A percentile compares a stretch with the other conserved stretches of the same genome.
phyloP scores from a whole-genome alignment of 2,329 filamentous ascomycete species.

The Stagonosporopsis vannaccii region DNA sequence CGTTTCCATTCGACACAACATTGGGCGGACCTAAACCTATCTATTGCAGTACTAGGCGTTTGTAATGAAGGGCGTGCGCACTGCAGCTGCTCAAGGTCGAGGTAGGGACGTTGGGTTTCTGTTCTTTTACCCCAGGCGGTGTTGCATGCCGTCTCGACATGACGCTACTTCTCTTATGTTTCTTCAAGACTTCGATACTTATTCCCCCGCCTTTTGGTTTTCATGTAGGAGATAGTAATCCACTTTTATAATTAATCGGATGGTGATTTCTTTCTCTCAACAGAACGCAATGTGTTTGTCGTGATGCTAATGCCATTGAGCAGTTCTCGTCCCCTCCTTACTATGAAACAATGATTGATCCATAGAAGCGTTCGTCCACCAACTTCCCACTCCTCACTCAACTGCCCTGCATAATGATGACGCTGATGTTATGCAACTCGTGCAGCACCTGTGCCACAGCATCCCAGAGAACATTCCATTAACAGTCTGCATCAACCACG shows the following conservation, averaged over 20 bases:
- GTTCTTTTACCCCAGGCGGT: conserved; percentile 42
- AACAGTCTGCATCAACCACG: neutral
- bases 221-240: conserved; percentile 52
- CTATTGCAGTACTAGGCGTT: conserved; percentile 44
- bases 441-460: neutral
- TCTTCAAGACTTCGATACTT: conserved; percentile 52
- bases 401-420: conserved; percentile 3
- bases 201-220: conserved; percentile 50
- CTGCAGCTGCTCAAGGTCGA: conserved; percentile 34
- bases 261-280: conserved; percentile 15
- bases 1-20: conserved; percentile 36
- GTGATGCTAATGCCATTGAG: neutral
- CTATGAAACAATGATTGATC: neutral
- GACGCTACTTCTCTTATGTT: conserved; percentile 50
- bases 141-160: conserved; percentile 41
- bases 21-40: conserved; percentile 31
- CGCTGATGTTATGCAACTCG: neutral
- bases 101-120: conserved; percentile 34
- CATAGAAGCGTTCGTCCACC: neutral
- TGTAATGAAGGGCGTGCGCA: conserved; percentile 40
- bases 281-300: neutral
- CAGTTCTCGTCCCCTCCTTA: neutral
- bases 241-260: conserved; percentile 47
- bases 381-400: neutral
- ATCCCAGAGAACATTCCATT: neutral